These are phyloP conservation scores for Gossypium arboreum DNA, from an alignment of 345 rosid genomes.

Conservation along the genomic window DNA sequence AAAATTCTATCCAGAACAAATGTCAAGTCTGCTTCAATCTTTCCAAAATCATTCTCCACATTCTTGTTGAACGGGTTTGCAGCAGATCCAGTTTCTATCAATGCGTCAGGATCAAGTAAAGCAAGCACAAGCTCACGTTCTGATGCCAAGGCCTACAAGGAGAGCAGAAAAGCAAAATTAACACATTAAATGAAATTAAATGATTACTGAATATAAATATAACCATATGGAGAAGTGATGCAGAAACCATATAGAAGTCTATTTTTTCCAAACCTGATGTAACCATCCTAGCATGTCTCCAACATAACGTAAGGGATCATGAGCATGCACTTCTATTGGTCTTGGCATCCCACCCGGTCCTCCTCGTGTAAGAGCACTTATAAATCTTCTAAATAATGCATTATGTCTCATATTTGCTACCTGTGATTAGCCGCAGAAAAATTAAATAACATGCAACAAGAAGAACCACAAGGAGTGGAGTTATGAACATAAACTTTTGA, in stretches of 20 bases:
- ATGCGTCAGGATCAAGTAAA: constrained; percentile 75
- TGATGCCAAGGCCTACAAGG: constrained; percentile 88
- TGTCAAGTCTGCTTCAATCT: constrained; percentile 71
- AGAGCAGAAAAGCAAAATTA: constrained; percentile 16
- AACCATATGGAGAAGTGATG: constrained; percentile 14
- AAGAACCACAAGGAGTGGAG: constrained; percentile 9
- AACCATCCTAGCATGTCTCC: constrained; percentile 99
- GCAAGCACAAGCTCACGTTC: constrained; percentile 89
- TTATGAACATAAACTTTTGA: constrained; percentile 8
- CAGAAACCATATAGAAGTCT: constrained; percentile 7
- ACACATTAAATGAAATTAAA: constrained; percentile 15
- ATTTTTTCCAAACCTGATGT: constrained; percentile 70
- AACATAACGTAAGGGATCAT: constrained; percentile 95
- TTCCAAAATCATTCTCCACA: constrained; percentile 53
- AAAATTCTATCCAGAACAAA: constrained; percentile 96
- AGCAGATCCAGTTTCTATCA: constrained; percentile 49
- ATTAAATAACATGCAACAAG: constrained; percentile 10
- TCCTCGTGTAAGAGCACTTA: constrained; percentile 98
- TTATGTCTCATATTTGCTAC: constrained; percentile 96
- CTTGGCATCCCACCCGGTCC: constrained; percentile 98
- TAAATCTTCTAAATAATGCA: constrained; percentile 93
- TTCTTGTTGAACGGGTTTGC: constrained; percentile 42
- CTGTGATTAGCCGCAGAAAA: constrained; percentile 33
- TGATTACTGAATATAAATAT: background rate
- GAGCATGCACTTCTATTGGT: constrained; percentile 99